phyloP scores from a whole-genome alignment of 2,329 filamentous ascomycete species.

The Pestalotiopsis sp. region DNA sequence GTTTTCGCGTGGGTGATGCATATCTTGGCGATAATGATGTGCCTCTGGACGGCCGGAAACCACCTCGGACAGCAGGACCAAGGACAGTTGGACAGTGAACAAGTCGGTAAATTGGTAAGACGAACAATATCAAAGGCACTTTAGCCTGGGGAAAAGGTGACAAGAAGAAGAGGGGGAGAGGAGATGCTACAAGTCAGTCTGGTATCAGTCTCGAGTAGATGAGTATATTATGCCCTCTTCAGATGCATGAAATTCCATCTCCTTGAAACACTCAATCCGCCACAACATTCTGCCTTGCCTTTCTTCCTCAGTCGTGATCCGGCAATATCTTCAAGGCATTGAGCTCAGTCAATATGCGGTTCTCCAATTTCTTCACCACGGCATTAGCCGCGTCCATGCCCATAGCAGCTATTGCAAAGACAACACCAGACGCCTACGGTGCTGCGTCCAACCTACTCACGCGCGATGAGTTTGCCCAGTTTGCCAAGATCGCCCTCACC shows the following conservation, averaged over 20 bases:
- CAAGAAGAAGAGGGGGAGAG: background rate
- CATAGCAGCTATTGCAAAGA: background rate
- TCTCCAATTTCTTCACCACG: slow-evolving; percentile 1
- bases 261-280: background rate
- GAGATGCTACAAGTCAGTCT: background rate
- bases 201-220: background rate
- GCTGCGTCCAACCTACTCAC: background rate
- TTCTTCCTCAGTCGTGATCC: background rate
- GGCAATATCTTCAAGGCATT: background rate
- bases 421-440: background rate
- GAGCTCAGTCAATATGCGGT: slow-evolving; percentile 7
- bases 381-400: slow-evolving; percentile 9
- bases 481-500: background rate
- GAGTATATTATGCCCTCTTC: background rate
- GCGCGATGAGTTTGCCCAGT: background rate
- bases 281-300: background rate
- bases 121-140: background rate
- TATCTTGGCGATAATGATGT: background rate
- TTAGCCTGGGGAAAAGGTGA: background rate
- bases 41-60: background rate
- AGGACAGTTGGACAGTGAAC: background rate
- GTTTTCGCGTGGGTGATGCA: background rate
- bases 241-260: background rate
- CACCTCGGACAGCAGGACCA: background rate
- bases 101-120: background rate